Base-by-base conservation (phyloP, 495 filamentous ascomycete species). In the Aspergillus nidulans region DNA sequence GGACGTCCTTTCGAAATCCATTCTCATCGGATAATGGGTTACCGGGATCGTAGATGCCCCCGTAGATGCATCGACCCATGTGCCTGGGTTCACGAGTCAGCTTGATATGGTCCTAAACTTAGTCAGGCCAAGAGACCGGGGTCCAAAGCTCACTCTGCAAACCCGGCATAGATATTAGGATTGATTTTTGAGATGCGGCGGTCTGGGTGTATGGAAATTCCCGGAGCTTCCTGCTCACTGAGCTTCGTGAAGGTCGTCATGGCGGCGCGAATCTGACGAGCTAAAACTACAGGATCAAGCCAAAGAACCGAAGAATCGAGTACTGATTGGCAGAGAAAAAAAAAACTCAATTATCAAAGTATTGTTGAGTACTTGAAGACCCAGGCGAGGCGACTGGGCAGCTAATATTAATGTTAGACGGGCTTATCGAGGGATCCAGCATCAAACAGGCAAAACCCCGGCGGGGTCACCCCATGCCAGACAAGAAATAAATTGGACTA, bases 61-160 rank as follows among this genome's bases (percentile, higher is more conserved):
- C 88, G 65, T 92, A 92, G 67, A 92, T 89, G 70, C 88, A 92
- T 40, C 88, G 80, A 41, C 87, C 88, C 86, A 89, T 90, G 60
- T 91, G 87, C 64, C 86, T 89, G 51, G 4, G 26, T 48, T 18
- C 45, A 59, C 18, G 45, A 28, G 51, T 63, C 34, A 63, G 53
- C 52, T 32, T 23, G 53, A 18, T 55, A 48, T 23, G 21, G 15
- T 15, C 16, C 45, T 36, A 13, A 20, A 2, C 26, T 25, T 25
- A 44, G n/a, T n/a, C n/a, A n/a, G 39, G 38, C 38, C 28, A n/a
- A 51, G 32, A n/a, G 13, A n/a, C 45, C 13, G 24, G 73, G 15
- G 5, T 13, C n/a, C 16, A 13, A 25, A 51, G 15, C 62, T 63
- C 72, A 88, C 86, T 89, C 87, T 49, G 83, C 86, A 63, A 90